These are phyloP conservation scores for Solanum virginianum DNA, from an alignment of 257 asterid genomes.

Conservation along the genomic window DNA sequence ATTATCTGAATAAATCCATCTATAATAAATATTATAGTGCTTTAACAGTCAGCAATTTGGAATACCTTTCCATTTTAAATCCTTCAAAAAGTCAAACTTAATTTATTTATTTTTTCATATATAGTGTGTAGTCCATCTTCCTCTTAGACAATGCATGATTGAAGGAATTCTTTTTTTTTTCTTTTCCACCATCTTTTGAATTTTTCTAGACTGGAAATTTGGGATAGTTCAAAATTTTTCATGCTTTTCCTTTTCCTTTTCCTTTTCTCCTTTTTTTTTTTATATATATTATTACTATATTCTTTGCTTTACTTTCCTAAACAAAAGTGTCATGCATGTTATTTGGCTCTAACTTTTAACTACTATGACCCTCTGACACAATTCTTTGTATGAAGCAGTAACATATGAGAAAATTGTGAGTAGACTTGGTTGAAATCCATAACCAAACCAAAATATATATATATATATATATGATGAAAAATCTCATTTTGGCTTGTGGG, in stretches of 20 bases:
- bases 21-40: slow-evolving; percentile 9
- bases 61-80: slow-evolving; percentile 26
- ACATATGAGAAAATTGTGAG: not conserved
- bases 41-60: slow-evolving; percentile 19
- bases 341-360: slow-evolving; percentile 23
- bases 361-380: slow-evolving; percentile 17
- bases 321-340: slow-evolving; percentile 57
- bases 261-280: not conserved
- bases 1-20: not conserved
- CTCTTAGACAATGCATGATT: slow-evolving; percentile 37
- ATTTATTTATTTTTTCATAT: not conserved
- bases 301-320: slow-evolving; percentile 43
- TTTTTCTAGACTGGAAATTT: slow-evolving; percentile 3
- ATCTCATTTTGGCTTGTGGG: not conserved
- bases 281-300: not conserved
- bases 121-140: not conserved
- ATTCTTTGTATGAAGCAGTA: not conserved
- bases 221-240: not conserved
- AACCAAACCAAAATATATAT: not conserved
- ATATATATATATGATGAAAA: not conserved
- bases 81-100: slow-evolving; percentile 11
- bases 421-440: not conserved
- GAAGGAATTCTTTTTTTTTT: slow-evolving; percentile 24
- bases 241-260: not conserved
- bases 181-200: slow-evolving; percentile 19